Evolutionary conservation across 164 flowering plant genomes (phyloP), one percentile per base, ranked within the genome.

Genomic region (Brasenia schreberi): DNA sequence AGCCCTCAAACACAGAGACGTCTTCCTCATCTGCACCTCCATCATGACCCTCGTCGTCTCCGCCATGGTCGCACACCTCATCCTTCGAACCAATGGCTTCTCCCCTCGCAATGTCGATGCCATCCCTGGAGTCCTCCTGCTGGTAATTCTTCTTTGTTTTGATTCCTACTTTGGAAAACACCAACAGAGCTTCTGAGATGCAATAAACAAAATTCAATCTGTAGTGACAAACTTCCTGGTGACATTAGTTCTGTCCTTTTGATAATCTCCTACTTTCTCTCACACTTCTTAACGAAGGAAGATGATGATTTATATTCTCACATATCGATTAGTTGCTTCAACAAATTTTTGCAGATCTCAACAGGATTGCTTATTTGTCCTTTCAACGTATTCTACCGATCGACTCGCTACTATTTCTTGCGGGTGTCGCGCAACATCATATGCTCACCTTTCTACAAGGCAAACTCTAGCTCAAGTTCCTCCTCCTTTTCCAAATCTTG

Each of bases 361-460:
- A 49, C 75, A 18, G 80, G 73, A 5, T 67, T 90, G 68, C 90
- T 95, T 42, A 71, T 92, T 0, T 92, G 98, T 63, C 99, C 98
- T 39, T 76, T 88, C 69, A 89, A 95, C 82, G 72, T 81, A 43
- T 84, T 88, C 66, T 95, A 92, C 70, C 92, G 95, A 16, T 77
- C 97, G 6, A 95, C 88, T 7, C 89, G 99, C 16, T 92, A 76
- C 63, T 86, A 81, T 71, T 92, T 95, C 82, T 64, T 95, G 62
- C 83, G 88, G 42, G 79, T 90, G 7, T 71, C 90, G 17, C 90
- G 98, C 10, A 90, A 90, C 82, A 92, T 95, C 33, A 73, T 88
- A 6, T 90, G 72, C 82, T 95, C 98, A 63, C 99, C 99, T 43
- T 85, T 95, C 64, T 90, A 87, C 70, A 88, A 88, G 99, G 99